Base-by-base conservation (phyloP, 768 basidiomycete species). In the Pulveroboletus sp. region DNA sequence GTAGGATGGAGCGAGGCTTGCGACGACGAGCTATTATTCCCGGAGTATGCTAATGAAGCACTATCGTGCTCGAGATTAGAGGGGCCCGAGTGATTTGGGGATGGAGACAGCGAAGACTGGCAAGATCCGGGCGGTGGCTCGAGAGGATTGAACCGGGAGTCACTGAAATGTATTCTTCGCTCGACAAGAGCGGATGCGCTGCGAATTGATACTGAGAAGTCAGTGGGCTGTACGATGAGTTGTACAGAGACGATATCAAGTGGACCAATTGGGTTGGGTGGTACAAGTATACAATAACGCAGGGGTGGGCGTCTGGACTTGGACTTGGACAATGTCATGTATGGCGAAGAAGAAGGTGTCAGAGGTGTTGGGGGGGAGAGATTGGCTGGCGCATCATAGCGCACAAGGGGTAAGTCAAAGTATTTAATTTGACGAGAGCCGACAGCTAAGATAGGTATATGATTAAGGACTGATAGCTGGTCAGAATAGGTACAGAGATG, bases 341-440 rank as follows among this genome's bases (percentile, higher is more conserved):
- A 43, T 11, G 72, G 73, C 42, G 68, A 69, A 43, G 66, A 59
- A 33, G 67, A 47, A 50, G 68, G 61, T 14, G 65, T 75, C 24
- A 63, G 60, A 42, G 69, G 70, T 33, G 72, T 68, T 11, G 64
- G 57, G 39, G 68, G 60, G 31, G 72, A 72, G 17, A 66, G 64
- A 39, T 63, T 67, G 18, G 72, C 61, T 1, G 83, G 83, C 1
- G 77, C 64, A 67, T 85, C 86, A 57, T 83, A 85, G 40, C 87
- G 83, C 39, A 84, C 64, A n/a, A 92, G 74, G 32, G 79, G 75
- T 4, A 93, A 72, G 39, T 90, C 87, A 54, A 80, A 83, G 62
- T 85, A 78, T 63, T 82, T 85, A 40, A 83, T 66, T 61, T 84
- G 79, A 48, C 84, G 80, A 42, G 72, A 74, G 48, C 89, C 89